Evolutionary conservation across 176 grass and related monocot genomes (phyloP).

Genomic region (Oryza brachyantha): DNA sequence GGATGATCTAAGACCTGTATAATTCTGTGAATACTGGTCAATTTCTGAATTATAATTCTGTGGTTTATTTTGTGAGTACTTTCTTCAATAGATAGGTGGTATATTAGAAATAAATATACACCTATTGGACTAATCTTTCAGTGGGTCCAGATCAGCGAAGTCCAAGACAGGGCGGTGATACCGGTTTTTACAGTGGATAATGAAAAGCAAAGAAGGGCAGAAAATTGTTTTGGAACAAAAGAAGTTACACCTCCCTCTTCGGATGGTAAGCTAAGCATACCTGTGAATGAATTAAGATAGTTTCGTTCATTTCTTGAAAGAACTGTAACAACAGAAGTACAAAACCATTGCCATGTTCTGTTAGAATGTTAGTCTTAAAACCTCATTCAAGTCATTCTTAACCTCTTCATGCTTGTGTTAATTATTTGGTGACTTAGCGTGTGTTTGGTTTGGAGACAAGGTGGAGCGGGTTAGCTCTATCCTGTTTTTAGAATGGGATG

Average conservation of each 20-base stretch:
- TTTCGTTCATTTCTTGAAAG: constrained; percentile 6
- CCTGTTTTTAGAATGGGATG: too few species aligned
- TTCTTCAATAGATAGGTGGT: neutral
- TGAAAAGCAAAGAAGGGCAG: constrained; percentile 27
- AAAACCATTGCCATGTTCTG: neutral
- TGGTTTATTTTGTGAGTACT: neutral
- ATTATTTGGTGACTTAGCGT: constrained; percentile 5
- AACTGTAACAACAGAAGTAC: neutral
- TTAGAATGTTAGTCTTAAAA: constrained; percentile 24
- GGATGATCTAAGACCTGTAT: constrained; percentile 13
- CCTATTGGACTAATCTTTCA: constrained; percentile 4
- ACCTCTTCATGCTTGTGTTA: neutral
- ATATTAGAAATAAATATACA: constrained; percentile 2
- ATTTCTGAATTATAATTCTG: neutral
- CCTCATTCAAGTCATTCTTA: neutral
- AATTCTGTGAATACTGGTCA: constrained; percentile 2
- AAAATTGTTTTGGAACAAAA: constrained; percentile 30
- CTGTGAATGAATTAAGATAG: constrained; percentile 12
- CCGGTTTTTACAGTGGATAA: constrained; percentile 16
- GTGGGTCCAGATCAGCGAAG: constrained; percentile 57
- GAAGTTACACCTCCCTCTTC: constrained; percentile 30
- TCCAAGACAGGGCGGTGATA: constrained; percentile 37
- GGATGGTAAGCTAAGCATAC: constrained; percentile 39
- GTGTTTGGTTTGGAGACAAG: too few species aligned
- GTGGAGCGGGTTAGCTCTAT: too few species aligned